Conservation (phyloP, 306 rosid species). For the Argentina anserina region DNA sequence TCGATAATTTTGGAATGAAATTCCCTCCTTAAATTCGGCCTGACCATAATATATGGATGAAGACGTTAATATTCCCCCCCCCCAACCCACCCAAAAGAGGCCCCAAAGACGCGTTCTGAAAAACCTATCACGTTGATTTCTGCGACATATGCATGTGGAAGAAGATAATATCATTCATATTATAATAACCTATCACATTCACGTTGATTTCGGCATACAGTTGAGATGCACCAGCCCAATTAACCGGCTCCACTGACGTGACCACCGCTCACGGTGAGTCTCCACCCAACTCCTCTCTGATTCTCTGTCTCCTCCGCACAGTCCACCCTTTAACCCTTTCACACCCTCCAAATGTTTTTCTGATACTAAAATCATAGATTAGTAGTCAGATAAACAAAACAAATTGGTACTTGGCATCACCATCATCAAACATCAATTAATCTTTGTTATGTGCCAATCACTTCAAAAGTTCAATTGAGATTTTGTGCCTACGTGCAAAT, state of each 20-base stretch:
- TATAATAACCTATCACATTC: too few species aligned
- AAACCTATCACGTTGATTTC: not conserved
- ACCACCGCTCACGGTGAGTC: not conserved
- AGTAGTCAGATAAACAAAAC: not conserved
- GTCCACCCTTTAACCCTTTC: not conserved
- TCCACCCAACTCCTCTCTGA: not conserved
- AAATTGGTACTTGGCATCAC: not conserved
- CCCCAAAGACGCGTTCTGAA: not conserved
- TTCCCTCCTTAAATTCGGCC: not conserved
- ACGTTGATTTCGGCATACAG: too few species aligned
- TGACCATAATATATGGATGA: not conserved
- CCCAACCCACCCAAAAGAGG: too few species aligned
- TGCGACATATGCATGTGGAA: not conserved
- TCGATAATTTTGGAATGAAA: not conserved
- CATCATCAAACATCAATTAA: not conserved
- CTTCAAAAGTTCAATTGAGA: not conserved
- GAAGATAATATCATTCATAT: not conserved
- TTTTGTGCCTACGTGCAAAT: not conserved
- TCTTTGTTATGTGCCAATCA: not conserved
- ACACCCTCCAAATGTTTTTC: not conserved
- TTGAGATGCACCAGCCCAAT: too few species aligned
- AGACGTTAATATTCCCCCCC: not conserved
- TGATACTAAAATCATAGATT: not conserved
- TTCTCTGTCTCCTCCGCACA: not conserved
- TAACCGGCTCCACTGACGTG: not conserved